Percentiles rank a stretch among this genome's conserved stretches.
Conservation (phyloP, 139 green algal genomes). For the Haematococcus lacustris region DNA sequence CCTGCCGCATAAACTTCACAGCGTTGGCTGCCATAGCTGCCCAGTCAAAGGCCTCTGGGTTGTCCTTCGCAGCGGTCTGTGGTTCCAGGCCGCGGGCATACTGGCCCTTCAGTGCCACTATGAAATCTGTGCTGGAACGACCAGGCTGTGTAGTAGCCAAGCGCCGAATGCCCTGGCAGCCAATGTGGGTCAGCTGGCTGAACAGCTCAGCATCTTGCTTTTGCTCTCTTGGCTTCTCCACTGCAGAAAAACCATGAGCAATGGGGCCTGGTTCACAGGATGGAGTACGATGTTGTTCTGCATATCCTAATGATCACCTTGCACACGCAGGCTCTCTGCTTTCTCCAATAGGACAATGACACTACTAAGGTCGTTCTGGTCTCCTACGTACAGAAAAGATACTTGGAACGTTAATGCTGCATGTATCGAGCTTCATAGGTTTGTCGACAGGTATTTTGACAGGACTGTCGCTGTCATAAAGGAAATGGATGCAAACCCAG, state of each 20-base stretch:
- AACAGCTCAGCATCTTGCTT: background rate
- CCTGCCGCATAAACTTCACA: constrained; percentile 19
- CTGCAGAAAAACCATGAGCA: background rate
- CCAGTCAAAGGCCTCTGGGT: constrained; percentile 50
- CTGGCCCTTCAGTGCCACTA: background rate
- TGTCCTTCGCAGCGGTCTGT: constrained; percentile 7
- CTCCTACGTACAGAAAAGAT: no score
- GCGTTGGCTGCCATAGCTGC: constrained; percentile 20
- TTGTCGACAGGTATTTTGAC: background rate
- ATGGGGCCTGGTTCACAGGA: background rate
- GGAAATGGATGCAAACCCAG: background rate
- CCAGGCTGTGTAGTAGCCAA: constrained; percentile 5
- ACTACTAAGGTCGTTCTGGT: no score
- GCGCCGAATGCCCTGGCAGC: background rate
- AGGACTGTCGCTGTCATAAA: background rate
- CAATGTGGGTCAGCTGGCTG: background rate
- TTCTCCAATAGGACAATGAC: background rate
- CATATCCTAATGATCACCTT: background rate
- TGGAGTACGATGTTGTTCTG: background rate
- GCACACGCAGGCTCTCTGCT: background rate
- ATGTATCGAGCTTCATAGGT: background rate
- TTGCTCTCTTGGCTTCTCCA: background rate
- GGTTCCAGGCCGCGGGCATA: constrained; percentile 13
- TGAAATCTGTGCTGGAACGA: constrained; percentile 14
- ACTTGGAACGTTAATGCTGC: no score